Evolutionary conservation across 2,329 filamentous ascomycete genomes (phyloP).

Genomic region (Fusarium neocosmosporiellum): DNA sequence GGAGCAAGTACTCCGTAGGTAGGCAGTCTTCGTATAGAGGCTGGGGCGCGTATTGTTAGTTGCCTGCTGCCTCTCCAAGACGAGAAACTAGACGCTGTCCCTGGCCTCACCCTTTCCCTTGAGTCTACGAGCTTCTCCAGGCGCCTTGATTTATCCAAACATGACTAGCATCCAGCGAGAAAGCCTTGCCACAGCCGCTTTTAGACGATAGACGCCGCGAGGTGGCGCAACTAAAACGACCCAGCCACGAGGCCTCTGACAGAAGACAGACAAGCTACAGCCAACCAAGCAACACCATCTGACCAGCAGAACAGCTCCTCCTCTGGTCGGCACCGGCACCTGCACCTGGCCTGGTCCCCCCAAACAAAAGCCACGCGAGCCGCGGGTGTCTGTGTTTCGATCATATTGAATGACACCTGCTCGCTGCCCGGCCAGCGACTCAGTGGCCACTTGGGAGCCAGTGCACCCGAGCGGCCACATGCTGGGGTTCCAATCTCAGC

Average conservation of each 20-base stretch:
- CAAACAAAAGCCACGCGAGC: conserved; percentile 39
- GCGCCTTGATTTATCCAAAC: neutral
- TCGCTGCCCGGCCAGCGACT: conserved; percentile 31
- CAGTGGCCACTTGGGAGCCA: conserved; percentile 23
- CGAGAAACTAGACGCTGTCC: neutral
- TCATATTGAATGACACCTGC: conserved; percentile 23
- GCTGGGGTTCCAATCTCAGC: neutral
- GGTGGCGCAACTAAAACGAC: conserved; percentile 24
- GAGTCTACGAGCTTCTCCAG: neutral
- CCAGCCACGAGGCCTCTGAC: conserved; percentile 24
- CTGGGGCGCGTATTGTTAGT: neutral
- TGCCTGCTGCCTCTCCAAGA: neutral
- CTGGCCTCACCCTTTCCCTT: neutral
- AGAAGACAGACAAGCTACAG: neutral
- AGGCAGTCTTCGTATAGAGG: neutral
- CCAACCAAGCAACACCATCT: conserved; percentile 17
- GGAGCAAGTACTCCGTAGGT: neutral
- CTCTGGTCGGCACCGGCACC: neutral
- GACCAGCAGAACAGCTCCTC: conserved; percentile 8
- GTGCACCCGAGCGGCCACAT: conserved; percentile 19
- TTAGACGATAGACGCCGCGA: conserved; percentile 22
- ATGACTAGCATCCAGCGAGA: neutral
- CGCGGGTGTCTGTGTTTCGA: conserved; percentile 33
- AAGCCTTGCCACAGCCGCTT: conserved; percentile 6
- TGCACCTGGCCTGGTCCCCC: conserved; percentile 15